Base-by-base conservation (phyloP, 1,139 yeast genomes). In the Meyerozyma smithsonii region DNA sequence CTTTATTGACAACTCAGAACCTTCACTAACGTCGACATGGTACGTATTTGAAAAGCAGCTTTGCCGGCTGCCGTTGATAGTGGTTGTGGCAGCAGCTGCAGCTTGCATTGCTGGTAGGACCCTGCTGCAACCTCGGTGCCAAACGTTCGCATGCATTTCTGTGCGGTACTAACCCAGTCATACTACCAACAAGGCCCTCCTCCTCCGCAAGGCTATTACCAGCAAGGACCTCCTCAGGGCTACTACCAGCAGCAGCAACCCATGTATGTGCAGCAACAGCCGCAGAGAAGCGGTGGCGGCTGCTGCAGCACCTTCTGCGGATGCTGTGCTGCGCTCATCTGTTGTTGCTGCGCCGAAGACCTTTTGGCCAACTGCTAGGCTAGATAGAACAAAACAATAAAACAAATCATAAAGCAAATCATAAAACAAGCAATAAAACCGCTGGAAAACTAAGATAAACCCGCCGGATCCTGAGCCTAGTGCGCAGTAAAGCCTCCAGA, bases 401-500 rank as follows among this genome's bases (percentile, higher is more conserved):
- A n/a, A n/a, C 30, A 26, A 26, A 26, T n/a, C 12, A 5, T 26
- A 26, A 26, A 23, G n/a, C n/a, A n/a, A n/a, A n/a, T n/a, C n/a
- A n/a, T n/a, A n/a, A n/a, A n/a, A n/a, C n/a, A n/a, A n/a, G n/a
- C n/a, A n/a, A n/a, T n/a, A n/a, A n/a, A n/a, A n/a, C n/a, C n/a
- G n/a, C n/a, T n/a, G n/a, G n/a, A n/a, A n/a, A n/a, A n/a, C n/a
- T n/a, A n/a, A n/a, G n/a, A n/a, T n/a, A n/a, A n/a, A n/a, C n/a
- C n/a, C n/a, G n/a, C n/a, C n/a, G n/a, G n/a, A n/a, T n/a, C 25
- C 12, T 20, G 8, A 7, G 30, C 28, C 47, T 51, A 65, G 43
- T 58, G 76, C 36, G 85, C 83, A 45, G 84, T 78, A 56, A 79
- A 79, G 2, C 85, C 85, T 49, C 85, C 85, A 41, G 72, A 69